Evolutionary conservation across 2,329 filamentous ascomycete genomes (phyloP), one percentile per base, ranked within the genome.

Genomic region (Colletotrichum graminicola): DNA sequence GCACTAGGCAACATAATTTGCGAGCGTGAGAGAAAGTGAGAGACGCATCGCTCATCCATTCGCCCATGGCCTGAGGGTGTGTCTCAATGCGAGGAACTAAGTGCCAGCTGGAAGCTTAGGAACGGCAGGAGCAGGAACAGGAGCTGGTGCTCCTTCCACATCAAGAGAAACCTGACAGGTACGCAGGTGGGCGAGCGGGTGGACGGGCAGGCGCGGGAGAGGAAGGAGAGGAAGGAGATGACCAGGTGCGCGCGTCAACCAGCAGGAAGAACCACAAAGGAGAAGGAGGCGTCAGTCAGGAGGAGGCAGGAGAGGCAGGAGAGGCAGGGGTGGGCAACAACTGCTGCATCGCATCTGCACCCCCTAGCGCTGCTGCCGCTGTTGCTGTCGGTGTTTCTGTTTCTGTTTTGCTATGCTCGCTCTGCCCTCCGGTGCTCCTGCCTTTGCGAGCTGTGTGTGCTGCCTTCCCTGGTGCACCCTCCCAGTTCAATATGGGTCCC

Each of bases 341-440:
- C 51, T 45, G 66, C 66, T 64, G 34, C 52, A 59, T 55, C 29
- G 59, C 43, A 61, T 29, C 29, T 51, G 59, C 32, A 47, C 59
- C 29, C 61, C 62, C 11, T 64, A 36, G 32, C 61, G 45, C 34
- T 39, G 21, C 36, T 55, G n/a, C 47, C 18, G 36, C 32, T 59
- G n/a, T 8, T 45, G 43, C 43, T n/a, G 43, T n/a, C 21, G 43
- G 18, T 45, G 43, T 45, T 11, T n/a, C 41, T 21, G 41, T 43
- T 8, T 43, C 55, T 59, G 57, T n/a, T 43, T 23, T 39, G 36
- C 7, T 43, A 3, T 21, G 5, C 6, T 43, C 7, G 41, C 18
- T 43, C 3, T 41, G 39, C 14, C 16, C 10, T 45, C 43, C 29
- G 34, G 26, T 21, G 43, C 43, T 62, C 59, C 59, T 51, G 32